A percentile compares a stretch with the other conserved stretches of the same genome.
phyloP scores from a whole-genome alignment of 331 rosid species.

The Rhamnella rubrinervis region DNA sequence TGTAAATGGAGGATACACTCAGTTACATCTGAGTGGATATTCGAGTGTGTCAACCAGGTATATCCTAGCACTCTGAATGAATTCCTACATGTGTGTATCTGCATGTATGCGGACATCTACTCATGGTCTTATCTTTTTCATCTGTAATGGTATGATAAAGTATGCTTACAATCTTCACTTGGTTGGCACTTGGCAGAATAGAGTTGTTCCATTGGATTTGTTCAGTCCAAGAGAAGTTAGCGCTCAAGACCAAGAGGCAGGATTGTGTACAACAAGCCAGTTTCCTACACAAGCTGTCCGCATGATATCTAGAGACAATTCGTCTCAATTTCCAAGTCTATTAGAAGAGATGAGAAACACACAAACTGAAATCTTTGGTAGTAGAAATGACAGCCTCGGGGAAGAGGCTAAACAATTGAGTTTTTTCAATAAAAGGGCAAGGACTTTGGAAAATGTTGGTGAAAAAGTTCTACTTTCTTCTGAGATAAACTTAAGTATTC shows the following conservation, averaged over 20 bases:
- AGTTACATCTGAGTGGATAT: conserved; percentile 78
- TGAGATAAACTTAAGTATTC: conserved; percentile 29
- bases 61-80: conserved; percentile 3
- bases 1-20: conserved; percentile 71
- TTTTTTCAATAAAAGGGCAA: conserved; percentile 61
- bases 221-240: conserved; percentile 80
- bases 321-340: conserved; percentile 59
- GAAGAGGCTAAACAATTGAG: conserved; percentile 37
- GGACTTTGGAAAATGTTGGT: conserved; percentile 54
- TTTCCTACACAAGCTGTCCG: conserved; percentile 73
- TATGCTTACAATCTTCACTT: conserved; percentile 4
- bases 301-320: conserved; percentile 44
- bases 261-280: conserved; percentile 69
- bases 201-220: conserved; percentile 55
- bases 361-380: conserved; percentile 22
- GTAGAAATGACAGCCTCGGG: conserved; percentile 33
- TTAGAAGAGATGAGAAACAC: conserved; percentile 39
- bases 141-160: no score
- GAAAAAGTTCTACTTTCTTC: conserved; percentile 32
- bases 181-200: conserved; percentile 48
- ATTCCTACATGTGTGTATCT: conserved; percentile 7
- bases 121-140: no score
- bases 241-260: conserved; percentile 75
- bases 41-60: conserved; percentile 96
- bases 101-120: not conserved